Evolutionary conservation across 140 eudicot species (phyloP).

Genomic region (Cichorium intybus): DNA sequence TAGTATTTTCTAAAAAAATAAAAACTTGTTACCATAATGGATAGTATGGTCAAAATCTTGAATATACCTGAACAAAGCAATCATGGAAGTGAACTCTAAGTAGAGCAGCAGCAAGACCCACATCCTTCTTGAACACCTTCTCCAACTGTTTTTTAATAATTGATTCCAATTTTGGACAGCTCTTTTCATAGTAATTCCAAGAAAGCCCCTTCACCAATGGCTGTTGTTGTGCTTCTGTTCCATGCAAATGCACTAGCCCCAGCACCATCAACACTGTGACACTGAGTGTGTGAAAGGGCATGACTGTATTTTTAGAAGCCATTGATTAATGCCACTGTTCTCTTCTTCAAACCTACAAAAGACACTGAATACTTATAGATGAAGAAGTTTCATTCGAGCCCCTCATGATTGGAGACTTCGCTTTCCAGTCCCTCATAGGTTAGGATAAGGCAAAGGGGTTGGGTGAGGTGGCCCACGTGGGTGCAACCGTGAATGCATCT

Average conservation of each 20-base stretch:
- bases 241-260: conserved; percentile 26
- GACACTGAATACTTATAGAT: conserved; percentile 20
- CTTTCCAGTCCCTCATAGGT: conserved; percentile 2
- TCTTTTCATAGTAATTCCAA: conserved; percentile 32
- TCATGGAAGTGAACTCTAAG: conserved; percentile 62
- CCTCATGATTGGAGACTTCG: conserved; percentile 1
- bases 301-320: conserved; percentile 18
- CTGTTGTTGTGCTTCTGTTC: conserved; percentile 25
- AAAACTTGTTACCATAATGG: background rate
- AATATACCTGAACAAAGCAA: conserved; percentile 57
- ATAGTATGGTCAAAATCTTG: background rate
- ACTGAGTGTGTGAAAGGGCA: conserved; percentile 25
- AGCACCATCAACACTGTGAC: conserved; percentile 10
- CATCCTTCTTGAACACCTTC: conserved; percentile 43
- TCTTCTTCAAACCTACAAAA: background rate
- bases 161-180: conserved; percentile 47
- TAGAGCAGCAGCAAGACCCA: conserved; percentile 46
- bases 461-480: conserved; percentile 7
- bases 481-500: background rate
- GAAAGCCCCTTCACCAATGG: conserved; percentile 43
- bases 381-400: background rate
- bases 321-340: conserved; percentile 4
- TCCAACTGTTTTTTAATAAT: conserved; percentile 37
- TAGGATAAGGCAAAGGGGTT: conserved; percentile 12
- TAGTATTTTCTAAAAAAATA: background rate